These are phyloP conservation scores for Dryadomyces quercus-mongolicae DNA, from an alignment of 2,329 filamentous ascomycete genomes.

Conservation along the genomic window DNA sequence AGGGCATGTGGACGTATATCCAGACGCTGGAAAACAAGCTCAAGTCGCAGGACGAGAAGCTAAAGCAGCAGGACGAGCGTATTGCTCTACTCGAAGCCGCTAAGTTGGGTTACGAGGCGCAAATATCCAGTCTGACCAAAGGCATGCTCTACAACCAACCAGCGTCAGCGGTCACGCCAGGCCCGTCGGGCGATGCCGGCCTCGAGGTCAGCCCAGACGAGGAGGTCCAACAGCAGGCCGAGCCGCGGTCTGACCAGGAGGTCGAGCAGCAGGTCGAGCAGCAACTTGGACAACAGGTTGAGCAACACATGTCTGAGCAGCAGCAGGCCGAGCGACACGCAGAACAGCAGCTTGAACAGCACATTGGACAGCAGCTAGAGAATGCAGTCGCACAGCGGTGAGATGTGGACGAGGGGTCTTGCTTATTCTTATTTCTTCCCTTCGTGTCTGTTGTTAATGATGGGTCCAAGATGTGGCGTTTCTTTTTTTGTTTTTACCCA, in stretches of 20 bases:
- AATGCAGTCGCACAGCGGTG: background rate
- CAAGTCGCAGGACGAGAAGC: conserved; percentile 31
- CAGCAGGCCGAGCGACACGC: conserved; percentile 4
- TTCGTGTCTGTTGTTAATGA: conserved; percentile 1
- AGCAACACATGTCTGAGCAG: background rate
- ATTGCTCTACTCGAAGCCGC: conserved; percentile 24
- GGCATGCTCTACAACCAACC: conserved; percentile 15
- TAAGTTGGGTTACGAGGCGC: conserved; percentile 24
- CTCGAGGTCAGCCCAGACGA: background rate
- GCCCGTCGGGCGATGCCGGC: background rate
- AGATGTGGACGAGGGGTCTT: too few relatives aligned
- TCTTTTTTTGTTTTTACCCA: background rate
- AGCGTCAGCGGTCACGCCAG: background rate
- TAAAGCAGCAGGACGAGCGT: conserved; percentile 18
- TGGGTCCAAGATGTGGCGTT: background rate
- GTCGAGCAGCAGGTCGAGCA: background rate
- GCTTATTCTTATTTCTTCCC: background rate
- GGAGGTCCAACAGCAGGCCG: background rate
- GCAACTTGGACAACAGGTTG: background rate
- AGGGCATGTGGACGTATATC: conserved; percentile 61
- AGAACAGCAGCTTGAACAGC: conserved; percentile 9
- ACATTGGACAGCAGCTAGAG: conserved; percentile 7
- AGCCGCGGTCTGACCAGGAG: background rate
- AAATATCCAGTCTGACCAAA: conserved; percentile 22
- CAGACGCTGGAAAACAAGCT: conserved; percentile 53